phyloP scores from a whole-genome alignment of 192 early-diverging fungal genomes.

The Gryganskiella cystojenkinii region DNA sequence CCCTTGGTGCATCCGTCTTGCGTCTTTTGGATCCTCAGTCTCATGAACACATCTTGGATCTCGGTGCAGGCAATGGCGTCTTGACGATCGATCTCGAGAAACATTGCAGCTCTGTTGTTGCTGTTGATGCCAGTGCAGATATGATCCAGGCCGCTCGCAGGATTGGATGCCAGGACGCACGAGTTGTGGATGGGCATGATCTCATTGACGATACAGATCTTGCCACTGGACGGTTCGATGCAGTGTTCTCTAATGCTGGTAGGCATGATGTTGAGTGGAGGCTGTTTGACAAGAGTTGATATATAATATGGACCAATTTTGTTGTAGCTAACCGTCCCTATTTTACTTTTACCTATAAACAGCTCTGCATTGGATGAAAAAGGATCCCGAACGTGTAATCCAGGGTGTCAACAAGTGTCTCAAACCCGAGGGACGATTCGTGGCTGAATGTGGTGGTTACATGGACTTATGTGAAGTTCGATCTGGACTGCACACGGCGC shows the following conservation, averaged over 20 bases:
- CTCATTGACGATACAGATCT: slow-evolving; percentile 51
- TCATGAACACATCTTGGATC: slow-evolving; percentile 69
- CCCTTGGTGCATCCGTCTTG: slow-evolving; percentile 59
- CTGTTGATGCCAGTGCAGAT: slow-evolving; percentile 64
- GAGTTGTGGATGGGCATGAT: slow-evolving; percentile 67
- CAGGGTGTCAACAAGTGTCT: slow-evolving; percentile 63
- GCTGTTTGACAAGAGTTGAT: too few species aligned
- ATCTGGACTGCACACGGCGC: slow-evolving; percentile 28
- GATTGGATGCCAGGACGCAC: slow-evolving; percentile 48
- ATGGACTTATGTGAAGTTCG: slow-evolving; percentile 34
- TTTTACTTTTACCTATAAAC: neutral
- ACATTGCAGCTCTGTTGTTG: slow-evolving; percentile 62
- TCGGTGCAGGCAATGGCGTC: slow-evolving; percentile 76
- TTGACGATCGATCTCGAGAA: slow-evolving; percentile 65
- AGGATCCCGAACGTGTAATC: slow-evolving; percentile 66
- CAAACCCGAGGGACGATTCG: slow-evolving; percentile 67
- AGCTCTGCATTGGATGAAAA: slow-evolving; percentile 81
- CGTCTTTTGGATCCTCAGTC: slow-evolving; percentile 60
- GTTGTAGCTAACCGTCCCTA: neutral
- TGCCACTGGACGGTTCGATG: slow-evolving; percentile 65
- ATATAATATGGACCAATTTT: too few species aligned
- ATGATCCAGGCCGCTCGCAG: slow-evolving; percentile 66
- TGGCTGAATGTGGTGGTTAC: slow-evolving; percentile 57
- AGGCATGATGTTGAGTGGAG: too few species aligned
- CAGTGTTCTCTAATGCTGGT: slow-evolving; percentile 78